These are phyloP conservation scores for Hamigera avellanea DNA, from an alignment of 495 filamentous ascomycete species.

Conservation along the genomic window DNA sequence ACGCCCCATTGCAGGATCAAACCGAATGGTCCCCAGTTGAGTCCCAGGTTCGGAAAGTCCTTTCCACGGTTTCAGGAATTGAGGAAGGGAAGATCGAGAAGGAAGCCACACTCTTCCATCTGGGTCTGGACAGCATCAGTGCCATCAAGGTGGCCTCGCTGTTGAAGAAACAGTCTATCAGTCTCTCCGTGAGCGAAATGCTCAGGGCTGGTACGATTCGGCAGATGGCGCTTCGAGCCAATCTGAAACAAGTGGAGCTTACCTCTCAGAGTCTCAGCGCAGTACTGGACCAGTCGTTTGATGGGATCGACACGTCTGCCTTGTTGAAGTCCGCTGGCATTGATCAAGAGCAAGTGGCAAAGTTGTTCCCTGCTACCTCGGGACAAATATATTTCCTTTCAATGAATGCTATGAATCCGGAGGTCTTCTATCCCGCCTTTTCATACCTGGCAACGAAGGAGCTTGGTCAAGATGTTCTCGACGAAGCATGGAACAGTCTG, in stretches of 20 bases:
- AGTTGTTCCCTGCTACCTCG: slow-evolving; percentile 15
- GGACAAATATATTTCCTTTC: slow-evolving; percentile 23
- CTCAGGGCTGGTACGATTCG: slow-evolving; percentile 21
- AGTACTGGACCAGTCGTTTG: slow-evolving; percentile 8
- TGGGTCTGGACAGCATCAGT: slow-evolving; percentile 75
- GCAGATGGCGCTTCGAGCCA: slow-evolving; percentile 15
- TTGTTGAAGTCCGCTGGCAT: slow-evolving; percentile 12
- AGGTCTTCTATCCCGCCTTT: slow-evolving; percentile 21
- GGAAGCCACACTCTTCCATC: slow-evolving; percentile 55
- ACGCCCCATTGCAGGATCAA: not conserved
- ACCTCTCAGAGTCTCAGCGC: slow-evolving; percentile 4
- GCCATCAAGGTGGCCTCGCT: slow-evolving; percentile 43
- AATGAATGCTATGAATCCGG: slow-evolving; percentile 17
- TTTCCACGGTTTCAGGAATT: slow-evolving; percentile 47
- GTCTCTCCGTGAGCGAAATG: slow-evolving; percentile 23
- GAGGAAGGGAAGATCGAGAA: slow-evolving; percentile 40
- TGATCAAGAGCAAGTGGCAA: slow-evolving; percentile 7
- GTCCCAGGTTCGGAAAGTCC: slow-evolving; percentile 36
- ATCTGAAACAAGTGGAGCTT: slow-evolving; percentile 5
- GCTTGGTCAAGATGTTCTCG: slow-evolving; percentile 8
- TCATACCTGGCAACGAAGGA: slow-evolving; percentile 10
- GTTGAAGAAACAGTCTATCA: slow-evolving; percentile 19
- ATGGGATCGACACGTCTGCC: slow-evolving; percentile 7
- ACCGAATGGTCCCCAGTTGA: slow-evolving; percentile 5
- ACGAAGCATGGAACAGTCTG: slow-evolving; percentile 16